Base-by-base conservation (phyloP, 2,329 filamentous ascomycete species). In the Byssothecium circinans region DNA sequence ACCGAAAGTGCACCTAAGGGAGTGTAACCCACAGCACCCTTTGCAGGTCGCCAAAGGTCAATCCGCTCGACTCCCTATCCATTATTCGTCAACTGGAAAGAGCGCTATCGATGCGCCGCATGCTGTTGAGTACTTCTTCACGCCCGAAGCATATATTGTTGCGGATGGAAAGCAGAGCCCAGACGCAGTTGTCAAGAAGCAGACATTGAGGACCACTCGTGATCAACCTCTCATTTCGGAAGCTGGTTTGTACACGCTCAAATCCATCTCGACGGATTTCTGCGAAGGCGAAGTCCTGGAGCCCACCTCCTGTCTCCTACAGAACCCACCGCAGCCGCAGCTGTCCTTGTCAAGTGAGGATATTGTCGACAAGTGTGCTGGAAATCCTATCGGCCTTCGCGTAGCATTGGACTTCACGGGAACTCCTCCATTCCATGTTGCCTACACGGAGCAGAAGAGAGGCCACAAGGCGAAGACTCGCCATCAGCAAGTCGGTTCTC, bases 361-460 rank as follows among this genome's bases (percentile, higher is more conserved):
- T 53, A 91, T 99, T 35, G 88, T 89, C 43, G 94, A 99, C 70
- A 95, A 95, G 67, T 99, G 94, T 68, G 92, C 91, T 29, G 91
- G 91, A 39, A 96, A 91, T 64, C 90, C 94, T 0, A 89, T 99
- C 52, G 94, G 94, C 33, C 80, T 99, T 45, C 83, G 87, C 10
- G 89, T 99, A 34, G 88, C 94, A 62, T 75, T 99, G 41, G 91
- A 97, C 66, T 79, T 99, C 32, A 87, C 92, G 22, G 94, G 94
- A 51, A 95, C 91, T 0, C 92, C 95, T 37, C 92, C 92, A 1
- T 99, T 99, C 73, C 77, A 79, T n/a, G 78, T 99, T 37, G 77
- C 79, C 18, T 99, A 96, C 68, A 85, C 85, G 35, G 80, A 91
- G 47, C 80, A 84, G 47, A 83, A 82, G 47, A 61, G 83, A 80